Base-by-base conservation (phyloP, 2,329 filamentous ascomycete genomes). In the Decorospora gaudefroyi region DNA sequence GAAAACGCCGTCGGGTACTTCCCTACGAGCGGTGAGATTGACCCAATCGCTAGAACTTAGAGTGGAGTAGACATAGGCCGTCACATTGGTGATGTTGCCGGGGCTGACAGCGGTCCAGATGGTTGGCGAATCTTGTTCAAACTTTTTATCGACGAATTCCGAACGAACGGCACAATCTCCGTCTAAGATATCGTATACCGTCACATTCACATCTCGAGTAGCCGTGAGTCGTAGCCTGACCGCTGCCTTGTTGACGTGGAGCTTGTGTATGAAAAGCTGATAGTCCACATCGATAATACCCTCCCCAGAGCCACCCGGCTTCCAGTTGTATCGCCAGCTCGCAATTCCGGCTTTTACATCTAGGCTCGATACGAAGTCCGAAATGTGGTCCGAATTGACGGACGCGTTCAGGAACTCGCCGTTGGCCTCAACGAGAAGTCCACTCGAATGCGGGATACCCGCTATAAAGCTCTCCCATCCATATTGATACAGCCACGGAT, bases 391-490 rank as follows among this genome's bases (percentile, higher is more conserved):
- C 21, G 75, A 77, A 32, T 81, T 74, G 2, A 85, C 82, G 0
- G 75, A 80, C 3, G 85, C 81, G 70, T 85, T 78, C 21, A 89
- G 72, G 33, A 80, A 76, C 6, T 72, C 69, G 16, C 74, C 74
- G 42, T 78, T 73, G 2, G 78, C 78, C 38, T 82, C 76, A 12
- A 87, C 72, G 23, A 83, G 65, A 25, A 87, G 69, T 1, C 80
- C 82, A 17, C 77, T 76, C 77, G 84, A 86, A 61, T 88, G 85
- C 5, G 86, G 86, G 11, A 90, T 77, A 16, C 86, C 86, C 37
- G 79, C 81, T 50, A 88, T 86, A 36, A 86, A 83, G 55, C 81
- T 86, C 58, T 90, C 86, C 44, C 80, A 80, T 5, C 85, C 85
- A 67, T 86, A 85, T 53, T 88, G 81, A 42, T 80, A 76, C 29